phyloP scores from a whole-genome alignment of 148 eudicot genomes.

The Vaccinium myrtillus region DNA sequence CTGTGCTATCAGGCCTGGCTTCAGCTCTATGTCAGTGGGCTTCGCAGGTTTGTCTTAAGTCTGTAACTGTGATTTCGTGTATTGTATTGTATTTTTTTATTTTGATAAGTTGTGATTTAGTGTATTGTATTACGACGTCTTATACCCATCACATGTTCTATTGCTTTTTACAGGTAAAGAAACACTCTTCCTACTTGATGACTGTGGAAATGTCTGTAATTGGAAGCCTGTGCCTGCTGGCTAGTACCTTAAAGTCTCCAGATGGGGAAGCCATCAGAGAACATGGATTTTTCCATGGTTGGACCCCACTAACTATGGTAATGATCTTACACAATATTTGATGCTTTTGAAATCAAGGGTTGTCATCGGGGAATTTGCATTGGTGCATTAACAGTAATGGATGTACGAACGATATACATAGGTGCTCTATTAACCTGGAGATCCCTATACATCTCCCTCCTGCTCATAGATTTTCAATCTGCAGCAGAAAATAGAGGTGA shows the following conservation, averaged over 20 bases:
- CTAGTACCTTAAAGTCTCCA: slow-evolving; percentile 81
- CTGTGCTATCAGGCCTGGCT: slow-evolving; percentile 94
- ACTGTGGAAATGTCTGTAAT: slow-evolving; percentile 94
- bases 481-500: background rate
- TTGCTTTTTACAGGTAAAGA: slow-evolving; percentile 60
- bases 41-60: slow-evolving; percentile 75
- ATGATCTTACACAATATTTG: slow-evolving; percentile 16
- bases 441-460: background rate
- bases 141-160: background rate
- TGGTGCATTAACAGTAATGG: background rate
- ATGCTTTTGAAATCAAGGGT: background rate
- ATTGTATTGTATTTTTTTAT: background rate
- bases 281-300: slow-evolving; percentile 79
- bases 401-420: background rate
- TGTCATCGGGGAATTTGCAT: background rate
- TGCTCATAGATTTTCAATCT: background rate
- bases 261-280: slow-evolving; percentile 81
- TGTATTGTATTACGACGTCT: background rate
- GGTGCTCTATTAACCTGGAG: background rate
- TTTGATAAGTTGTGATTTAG: background rate
- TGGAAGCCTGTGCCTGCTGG: slow-evolving; percentile 83
- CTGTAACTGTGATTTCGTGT: background rate
- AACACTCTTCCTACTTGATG: slow-evolving; percentile 90
- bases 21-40: slow-evolving; percentile 99
- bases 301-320: slow-evolving; percentile 89